phyloP scores from a whole-genome alignment of 805 yeast species.

The Grigorovia yakushimaensis region DNA sequence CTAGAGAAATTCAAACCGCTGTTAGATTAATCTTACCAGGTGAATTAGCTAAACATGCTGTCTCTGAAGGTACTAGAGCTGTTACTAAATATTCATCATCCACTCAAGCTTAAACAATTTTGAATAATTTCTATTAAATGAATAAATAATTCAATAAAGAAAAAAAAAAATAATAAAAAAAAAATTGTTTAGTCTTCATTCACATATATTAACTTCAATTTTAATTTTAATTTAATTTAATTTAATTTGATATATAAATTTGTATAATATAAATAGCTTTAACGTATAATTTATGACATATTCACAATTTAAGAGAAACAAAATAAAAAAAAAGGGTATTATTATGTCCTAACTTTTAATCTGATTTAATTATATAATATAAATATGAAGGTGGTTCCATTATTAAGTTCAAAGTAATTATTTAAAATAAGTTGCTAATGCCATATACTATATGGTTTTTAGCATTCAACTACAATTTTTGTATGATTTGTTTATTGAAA shows the following conservation, averaged over 20 bases:
- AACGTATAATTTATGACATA: not conserved
- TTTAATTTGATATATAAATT: not conserved
- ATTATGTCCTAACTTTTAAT: too few species aligned
- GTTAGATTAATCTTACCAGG: constrained; percentile 97
- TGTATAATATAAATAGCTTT: not conserved
- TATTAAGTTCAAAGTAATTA: too few species aligned
- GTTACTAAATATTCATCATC: constrained; percentile 88
- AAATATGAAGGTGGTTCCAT: too few species aligned
- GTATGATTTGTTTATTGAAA: too few species aligned
- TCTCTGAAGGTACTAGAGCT: constrained; percentile 97
- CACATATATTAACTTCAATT: too few species aligned
- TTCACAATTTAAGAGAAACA: too few species aligned
- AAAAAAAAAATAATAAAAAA: constrained; percentile 2
- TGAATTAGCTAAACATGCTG: constrained; percentile 98
- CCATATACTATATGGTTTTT: too few species aligned
- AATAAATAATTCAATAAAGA: constrained; percentile 1
- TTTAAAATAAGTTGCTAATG: too few species aligned
- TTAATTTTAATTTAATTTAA: too few species aligned
- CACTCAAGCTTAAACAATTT: constrained; percentile 30
- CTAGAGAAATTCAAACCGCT: constrained; percentile 98
- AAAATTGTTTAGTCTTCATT: not conserved
- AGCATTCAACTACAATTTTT: too few species aligned
- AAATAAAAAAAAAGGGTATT: too few species aligned
- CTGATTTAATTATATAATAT: too few species aligned
- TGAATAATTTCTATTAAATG: not conserved